Conservation (phyloP, 2,329 filamentous ascomycete genomes). For the Plectosphaerella plurivora region DNA sequence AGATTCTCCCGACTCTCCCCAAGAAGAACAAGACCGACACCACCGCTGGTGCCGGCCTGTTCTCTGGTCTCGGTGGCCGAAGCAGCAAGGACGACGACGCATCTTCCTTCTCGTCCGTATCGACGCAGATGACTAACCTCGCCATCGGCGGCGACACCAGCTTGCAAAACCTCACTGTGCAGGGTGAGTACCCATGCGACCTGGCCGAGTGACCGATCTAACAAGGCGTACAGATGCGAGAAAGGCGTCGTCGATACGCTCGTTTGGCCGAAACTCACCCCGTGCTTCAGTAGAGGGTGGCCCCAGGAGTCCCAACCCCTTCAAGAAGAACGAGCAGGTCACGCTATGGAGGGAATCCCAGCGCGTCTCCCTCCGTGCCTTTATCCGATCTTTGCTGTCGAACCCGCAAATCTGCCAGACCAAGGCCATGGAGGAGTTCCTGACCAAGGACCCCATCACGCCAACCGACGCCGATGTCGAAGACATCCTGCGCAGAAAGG, state of each 20-base stretch:
- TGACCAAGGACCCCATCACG: constrained; percentile 67
- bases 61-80: constrained; percentile 47
- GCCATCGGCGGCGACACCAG: constrained; percentile 14
- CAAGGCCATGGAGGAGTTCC: constrained; percentile 78
- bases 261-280: constrained; percentile 31
- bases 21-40: constrained; percentile 86
- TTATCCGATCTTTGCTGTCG: constrained; percentile 78
- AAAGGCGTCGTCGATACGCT: constrained; percentile 28
- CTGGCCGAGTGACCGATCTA: neutral
- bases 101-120: constrained; percentile 76
- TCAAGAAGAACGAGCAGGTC: constrained; percentile 21
- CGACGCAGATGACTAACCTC: constrained; percentile 56
- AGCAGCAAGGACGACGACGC: constrained; percentile 67
- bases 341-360: constrained; percentile 79
- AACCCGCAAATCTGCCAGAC: constrained; percentile 82
- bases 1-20: constrained; percentile 79
- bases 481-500: constrained; percentile 75
- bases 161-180: constrained; percentile 37
- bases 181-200: constrained; percentile 23
- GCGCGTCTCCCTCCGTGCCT: constrained; percentile 85
- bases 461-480: constrained; percentile 77
- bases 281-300: constrained; percentile 40
- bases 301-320: constrained; percentile 22
- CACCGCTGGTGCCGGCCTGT: constrained; percentile 50
- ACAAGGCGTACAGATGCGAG: constrained; percentile 15